Base-by-base conservation (phyloP, 164 flowering plant genomes). In the Macadamia tetraphylla region DNA sequence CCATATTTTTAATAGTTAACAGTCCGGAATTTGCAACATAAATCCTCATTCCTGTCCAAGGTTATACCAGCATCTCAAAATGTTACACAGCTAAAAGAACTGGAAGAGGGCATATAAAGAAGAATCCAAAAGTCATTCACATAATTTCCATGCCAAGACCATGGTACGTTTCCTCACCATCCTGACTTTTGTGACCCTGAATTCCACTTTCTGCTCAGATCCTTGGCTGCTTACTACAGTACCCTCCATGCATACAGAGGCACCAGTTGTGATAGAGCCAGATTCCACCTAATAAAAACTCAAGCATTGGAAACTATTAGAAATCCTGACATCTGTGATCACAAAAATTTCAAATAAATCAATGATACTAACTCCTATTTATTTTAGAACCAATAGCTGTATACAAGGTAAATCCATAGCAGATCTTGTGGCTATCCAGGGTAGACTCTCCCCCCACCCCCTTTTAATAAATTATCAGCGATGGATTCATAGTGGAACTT, bases 121-220 rank as follows among this genome's bases (percentile, higher is more conserved):
- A 35, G 18, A 48, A 67, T 56, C 49, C 30, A 52, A 29, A 5
- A 6, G 13, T 29, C 42, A 57, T 44, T 18, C 40, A 2, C 3
- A 35, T 15, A 60, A 43, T 13, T 6, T 7, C 18, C 51, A 18
- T 29, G 11, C 44, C 5, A 51, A 43, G 31, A 66, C 29, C 49
- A 65, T 17, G 64, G 35, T 11, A 48, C 55, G 42, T 35, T 63
- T 72, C 23, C 81, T 78, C 79, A 88, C 98, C 78, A 69, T 65
- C 18, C 77, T 69, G 67, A 95, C 67, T 74, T 89, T 87, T 10
- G 76, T 69, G 35, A 85, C 87, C 75, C 86, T 90, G 77, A 95
- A 58, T 69, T 95, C 99, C 74, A 92, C 86, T 69, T 89, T 95
- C 70, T 95, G 99, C 77, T 91, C 89, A 51, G 94, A 79, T 60